Base-by-base conservation (phyloP, 768 basidiomycete genomes). In the Tulasnella sp. region DNA sequence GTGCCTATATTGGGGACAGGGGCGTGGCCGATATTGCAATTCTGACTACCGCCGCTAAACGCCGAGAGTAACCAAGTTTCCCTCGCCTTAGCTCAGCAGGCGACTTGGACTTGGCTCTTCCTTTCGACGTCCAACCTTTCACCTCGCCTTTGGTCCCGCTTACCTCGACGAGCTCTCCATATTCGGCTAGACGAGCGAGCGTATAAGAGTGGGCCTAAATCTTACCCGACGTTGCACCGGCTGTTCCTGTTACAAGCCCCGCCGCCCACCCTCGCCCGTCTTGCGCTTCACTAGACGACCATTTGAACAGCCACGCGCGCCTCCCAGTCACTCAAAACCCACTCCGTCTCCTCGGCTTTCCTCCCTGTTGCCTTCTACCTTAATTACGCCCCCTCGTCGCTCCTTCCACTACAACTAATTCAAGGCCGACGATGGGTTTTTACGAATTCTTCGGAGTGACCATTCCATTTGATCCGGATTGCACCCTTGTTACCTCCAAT, bases 401-500 rank as follows among this genome's bases (percentile, higher is more conserved):
- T 11, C 46, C 9, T 48, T 48, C n/a, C n/a, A 9, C 36, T 25
- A 48, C 3, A 14, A 1, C 46, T 48, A 29, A 25, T 17, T 2
- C 9, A 48, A 6, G 9, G 15, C 29, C 14, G 21, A 31, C 19
- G 32, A 46, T 46, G 42, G 46, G 48, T 6, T 27, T 62, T 45
- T 62, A 57, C 49, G 40, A 60, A 17, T 42, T 56, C 45, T 54
- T 73, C 29, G 73, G 72, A n/a, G 70, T 73, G 37, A 51, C 64
- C 31, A 25, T 64, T 12, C 71, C 75, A 5, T 77, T 77, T 59
- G 75, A 77, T 64, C 63, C 67, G 1, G 55, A 65, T 2, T 68
- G 67, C 60, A 65, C 63, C 58, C 72, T 72, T 61, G 75, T 80
- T 51, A 75, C 80, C 4, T 80, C 78, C 0, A 74, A 73, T 6